Percentiles rank a stretch among this genome's conserved stretches.
Conservation (phyloP, 441 rosid species). For the Hypseocharis bilobata region DNA sequence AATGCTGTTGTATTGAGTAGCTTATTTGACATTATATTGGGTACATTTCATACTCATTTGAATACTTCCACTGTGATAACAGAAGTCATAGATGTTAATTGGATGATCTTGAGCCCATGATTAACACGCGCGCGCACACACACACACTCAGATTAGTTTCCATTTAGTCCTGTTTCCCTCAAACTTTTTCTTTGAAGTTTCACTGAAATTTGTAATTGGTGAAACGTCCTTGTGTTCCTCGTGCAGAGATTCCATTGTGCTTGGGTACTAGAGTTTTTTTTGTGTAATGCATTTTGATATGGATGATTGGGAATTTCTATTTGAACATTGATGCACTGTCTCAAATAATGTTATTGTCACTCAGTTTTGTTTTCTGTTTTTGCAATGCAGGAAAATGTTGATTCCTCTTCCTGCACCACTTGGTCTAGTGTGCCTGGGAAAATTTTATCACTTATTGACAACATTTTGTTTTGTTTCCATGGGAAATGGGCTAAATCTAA, state of each 20-base stretch:
- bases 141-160: no score
- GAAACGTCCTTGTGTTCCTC: no score
- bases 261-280: no score
- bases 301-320: neutral
- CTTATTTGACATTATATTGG: neutral
- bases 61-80: neutral
- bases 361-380: constrained; percentile 10
- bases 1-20: neutral
- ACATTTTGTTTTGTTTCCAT: constrained; percentile 67
- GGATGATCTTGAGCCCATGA: neutral
- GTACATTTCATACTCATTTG: neutral
- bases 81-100: neutral
- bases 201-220: neutral
- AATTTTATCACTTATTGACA: constrained; percentile 52
- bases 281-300: neutral
- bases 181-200: neutral
- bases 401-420: constrained; percentile 73
- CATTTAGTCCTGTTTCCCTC: neutral
- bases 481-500: constrained; percentile 66
- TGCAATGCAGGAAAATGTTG: constrained; percentile 60
- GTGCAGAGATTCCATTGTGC: no score
- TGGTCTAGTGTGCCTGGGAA: constrained; percentile 71
- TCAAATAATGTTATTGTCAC: constrained; percentile 2
- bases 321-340: neutral
- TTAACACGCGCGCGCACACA: no score